Evolutionary conservation across 1,284 basidiomycete species (phyloP).

Genomic region (Naganishia albida): DNA sequence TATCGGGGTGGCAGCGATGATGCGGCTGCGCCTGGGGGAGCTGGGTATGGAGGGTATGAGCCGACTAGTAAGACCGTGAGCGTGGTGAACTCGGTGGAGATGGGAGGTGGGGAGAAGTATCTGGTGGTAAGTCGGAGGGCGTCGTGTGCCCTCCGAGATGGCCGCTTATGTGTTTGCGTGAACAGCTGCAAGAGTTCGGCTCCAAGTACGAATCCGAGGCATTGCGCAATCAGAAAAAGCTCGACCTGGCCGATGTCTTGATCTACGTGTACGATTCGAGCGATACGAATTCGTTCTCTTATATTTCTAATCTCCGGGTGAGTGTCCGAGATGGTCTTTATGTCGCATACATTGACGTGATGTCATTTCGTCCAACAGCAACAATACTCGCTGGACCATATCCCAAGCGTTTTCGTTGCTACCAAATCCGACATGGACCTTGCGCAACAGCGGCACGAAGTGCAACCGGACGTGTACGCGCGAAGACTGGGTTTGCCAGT

Average conservation of each 20-base stretch:
- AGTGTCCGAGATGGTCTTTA: conserved; percentile 46
- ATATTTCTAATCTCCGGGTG: conserved; percentile 92
- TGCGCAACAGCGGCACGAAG: conserved; percentile 91
- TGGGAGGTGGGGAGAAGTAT: conserved; percentile 92
- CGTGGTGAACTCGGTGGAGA: conserved; percentile 93
- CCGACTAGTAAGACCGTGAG: conserved; percentile 86
- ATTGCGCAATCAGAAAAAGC: conserved; percentile 83
- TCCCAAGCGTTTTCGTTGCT: conserved; percentile 95
- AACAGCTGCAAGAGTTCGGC: conserved; percentile 92
- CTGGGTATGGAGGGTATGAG: conserved; percentile 64
- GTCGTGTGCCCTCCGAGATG: neutral
- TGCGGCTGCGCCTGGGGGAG: conserved; percentile 20
- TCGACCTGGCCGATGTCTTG: conserved; percentile 88
- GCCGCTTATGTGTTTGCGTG: conserved; percentile 30
- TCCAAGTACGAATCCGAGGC: conserved; percentile 91
- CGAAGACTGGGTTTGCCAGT: conserved; percentile 78
- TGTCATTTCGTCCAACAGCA: conserved; percentile 68
- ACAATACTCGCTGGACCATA: conserved; percentile 92
- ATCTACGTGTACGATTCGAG: conserved; percentile 96
- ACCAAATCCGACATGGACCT: conserved; percentile 97
- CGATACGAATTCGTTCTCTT: conserved; percentile 98
- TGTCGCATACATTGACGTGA: conserved; percentile 29
- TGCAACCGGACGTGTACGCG: conserved; percentile 96
- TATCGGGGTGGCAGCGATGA: conserved; percentile 55
- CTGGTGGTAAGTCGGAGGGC: conserved; percentile 69